Evolutionary conservation across 139 green algal genomes (phyloP), one percentile per base, ranked within the genome.

Genomic region (Chlamydomonas incerta): DNA sequence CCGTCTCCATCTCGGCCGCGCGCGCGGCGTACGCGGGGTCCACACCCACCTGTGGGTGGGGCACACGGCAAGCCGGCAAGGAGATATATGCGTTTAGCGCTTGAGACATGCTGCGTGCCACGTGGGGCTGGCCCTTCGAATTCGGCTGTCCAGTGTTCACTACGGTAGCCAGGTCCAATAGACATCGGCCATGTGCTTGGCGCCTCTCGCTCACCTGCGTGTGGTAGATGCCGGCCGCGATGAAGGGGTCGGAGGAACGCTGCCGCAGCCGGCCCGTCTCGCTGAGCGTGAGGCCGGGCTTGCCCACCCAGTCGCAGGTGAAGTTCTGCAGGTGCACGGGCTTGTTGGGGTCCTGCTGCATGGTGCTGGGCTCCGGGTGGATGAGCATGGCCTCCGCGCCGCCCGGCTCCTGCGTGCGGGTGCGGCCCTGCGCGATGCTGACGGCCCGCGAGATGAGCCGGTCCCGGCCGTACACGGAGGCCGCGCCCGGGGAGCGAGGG

Each of bases 361-460:
- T 79, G 68, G 80, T 79, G 52, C 24, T 77, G 34, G 80, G 80
- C 80, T 86, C 80, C 18, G 67, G 8, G 50, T 86, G 80, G 41
- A 86, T 50, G 47, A 79, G 68, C 80, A 86, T 86, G 34, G 75
- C 31, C 80, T 86, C 80, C 68, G 52, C 24, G 52, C 63, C 63
- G 63, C 52, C 75, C 37, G 41, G 8, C 24, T 57, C 63, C 46
- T 66, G 46, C 17, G 28, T 34, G 24, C 41, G 80, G 6, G 80
- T 86, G 80, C 80, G 80, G 26, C 80, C 80, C 80, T 86, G 80
- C 52, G 68, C 68, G 68, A 86, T 79, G 80, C 68, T 80, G 62
- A 86, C 80, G 9, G 80, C 80, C 35, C 68, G 80, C 13, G 62
- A 75, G 63, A 85, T 85, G 79, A 85, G 79, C 5, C 79, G 79